Percentiles rank a stretch among this genome's conserved stretches.
Evolutionary conservation across 2,329 filamentous ascomycete species (phyloP).

Genomic region (Coniochaeta pulveracea): DNA sequence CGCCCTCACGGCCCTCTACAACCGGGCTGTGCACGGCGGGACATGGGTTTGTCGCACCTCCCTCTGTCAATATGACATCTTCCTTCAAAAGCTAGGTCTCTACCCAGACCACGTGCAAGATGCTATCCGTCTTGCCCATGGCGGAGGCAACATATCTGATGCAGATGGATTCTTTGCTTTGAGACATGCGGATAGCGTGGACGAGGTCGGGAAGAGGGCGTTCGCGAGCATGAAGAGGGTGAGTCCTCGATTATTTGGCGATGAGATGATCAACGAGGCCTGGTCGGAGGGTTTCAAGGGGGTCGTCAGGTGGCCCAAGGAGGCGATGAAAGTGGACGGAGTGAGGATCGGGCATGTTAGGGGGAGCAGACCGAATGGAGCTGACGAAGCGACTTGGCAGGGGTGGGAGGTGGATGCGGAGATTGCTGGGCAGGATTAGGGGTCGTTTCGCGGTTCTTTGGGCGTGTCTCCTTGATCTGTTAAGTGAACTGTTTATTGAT

Average conservation of each 20-base stretch:
- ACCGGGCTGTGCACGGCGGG: conserved; percentile 50
- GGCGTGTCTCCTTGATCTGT: too few species aligned
- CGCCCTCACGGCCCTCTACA: conserved; percentile 51
- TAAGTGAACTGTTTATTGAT: too few species aligned
- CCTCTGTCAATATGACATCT: conserved; percentile 57
- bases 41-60: conserved; percentile 56
- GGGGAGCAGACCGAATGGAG: conserved; percentile 24
- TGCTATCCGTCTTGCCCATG: conserved; percentile 33
- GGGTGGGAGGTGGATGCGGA: conserved; percentile 20
- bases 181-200: conserved; percentile 51
- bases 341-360: conserved; percentile 31
- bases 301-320: conserved; percentile 29
- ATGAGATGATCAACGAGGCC: conserved; percentile 32
- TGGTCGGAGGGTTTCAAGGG: conserved; percentile 32
- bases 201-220: conserved; percentile 50
- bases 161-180: conserved; percentile 35
- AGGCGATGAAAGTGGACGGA: conserved; percentile 30
- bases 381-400: conserved; percentile 26
- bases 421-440: conserved; percentile 6
- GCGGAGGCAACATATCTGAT: conserved; percentile 18
- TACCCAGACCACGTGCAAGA: conserved; percentile 42
- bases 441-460: too few species aligned
- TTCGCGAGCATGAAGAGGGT: conserved; percentile 39
- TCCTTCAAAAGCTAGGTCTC: conserved; percentile 49
- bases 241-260: conserved; percentile 42